These are phyloP conservation scores for Lathyrus sativus DNA, from an alignment of 306 rosid genomes.

Conservation along the genomic window DNA sequence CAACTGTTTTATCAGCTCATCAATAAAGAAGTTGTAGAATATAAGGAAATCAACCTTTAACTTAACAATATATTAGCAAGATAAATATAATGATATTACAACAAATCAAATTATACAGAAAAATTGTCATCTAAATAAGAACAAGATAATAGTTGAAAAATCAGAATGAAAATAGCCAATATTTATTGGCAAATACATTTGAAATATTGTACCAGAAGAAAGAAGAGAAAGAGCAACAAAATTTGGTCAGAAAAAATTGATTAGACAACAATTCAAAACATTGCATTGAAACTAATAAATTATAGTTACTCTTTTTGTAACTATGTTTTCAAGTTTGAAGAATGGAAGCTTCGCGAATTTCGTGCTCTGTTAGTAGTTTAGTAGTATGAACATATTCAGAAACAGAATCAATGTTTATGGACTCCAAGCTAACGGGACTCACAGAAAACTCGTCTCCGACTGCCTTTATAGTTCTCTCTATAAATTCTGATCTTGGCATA, in stretches of 20 bases:
- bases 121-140: too few species aligned
- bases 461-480: constrained; percentile 59
- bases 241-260: constrained; percentile 15
- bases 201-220: background rate
- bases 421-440: constrained; percentile 39
- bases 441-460: constrained; percentile 51
- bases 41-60: background rate
- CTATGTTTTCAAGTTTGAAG: constrained; percentile 36
- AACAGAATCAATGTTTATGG: constrained; percentile 39
- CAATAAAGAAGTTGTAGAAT: background rate
- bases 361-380: constrained; percentile 57
- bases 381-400: constrained; percentile 62
- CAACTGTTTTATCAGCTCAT: too few species aligned
- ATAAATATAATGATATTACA: background rate
- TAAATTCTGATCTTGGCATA: constrained; percentile 67
- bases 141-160: too few species aligned
- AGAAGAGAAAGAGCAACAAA: background rate
- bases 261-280: constrained; percentile 10
- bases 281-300: constrained; percentile 3
- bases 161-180: constrained; percentile 16
- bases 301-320: constrained; percentile 19
- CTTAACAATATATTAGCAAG: background rate
- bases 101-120: background rate
- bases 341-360: constrained; percentile 51
- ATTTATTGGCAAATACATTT: background rate